Evolutionary conservation across 805 yeast genomes (phyloP).

Genomic region (Wickerhamomyces bovis): DNA sequence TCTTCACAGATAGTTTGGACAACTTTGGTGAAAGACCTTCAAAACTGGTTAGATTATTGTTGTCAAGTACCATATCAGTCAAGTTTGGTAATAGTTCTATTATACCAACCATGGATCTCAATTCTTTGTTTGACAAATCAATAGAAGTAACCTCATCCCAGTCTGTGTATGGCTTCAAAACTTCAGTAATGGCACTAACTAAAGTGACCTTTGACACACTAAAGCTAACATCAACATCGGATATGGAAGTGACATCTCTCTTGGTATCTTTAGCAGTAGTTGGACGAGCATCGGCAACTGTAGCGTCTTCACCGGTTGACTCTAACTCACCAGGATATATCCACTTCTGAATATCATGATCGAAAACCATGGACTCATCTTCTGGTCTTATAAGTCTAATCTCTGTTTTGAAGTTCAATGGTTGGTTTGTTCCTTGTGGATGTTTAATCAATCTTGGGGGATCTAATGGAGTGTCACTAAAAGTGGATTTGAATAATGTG

Average conservation of each 20-base stretch:
- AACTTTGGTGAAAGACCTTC: conserved; percentile 19
- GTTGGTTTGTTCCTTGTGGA: background rate
- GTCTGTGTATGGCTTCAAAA: conserved; percentile 26
- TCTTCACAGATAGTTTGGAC: conserved; percentile 7
- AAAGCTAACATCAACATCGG: conserved; percentile 33
- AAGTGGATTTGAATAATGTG: conserved; percentile 14
- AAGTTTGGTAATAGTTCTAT: conserved; percentile 35
- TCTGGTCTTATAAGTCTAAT: conserved; percentile 19
- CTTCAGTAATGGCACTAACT: conserved; percentile 37
- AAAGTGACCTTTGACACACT: conserved; percentile 36
- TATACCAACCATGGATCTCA: conserved; percentile 36
- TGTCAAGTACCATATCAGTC: conserved; percentile 6
- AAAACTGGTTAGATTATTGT: conserved; percentile 16
- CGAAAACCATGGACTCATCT: conserved; percentile 21
- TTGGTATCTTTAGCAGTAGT: background rate
- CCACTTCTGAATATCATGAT: conserved; percentile 15
- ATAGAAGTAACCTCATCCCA: conserved; percentile 37
- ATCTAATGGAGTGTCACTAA: conserved; percentile 21
- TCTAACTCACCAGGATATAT: conserved; percentile 1
- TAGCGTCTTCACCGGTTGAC: background rate
- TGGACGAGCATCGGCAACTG: background rate
- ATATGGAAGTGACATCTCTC: conserved; percentile 6
- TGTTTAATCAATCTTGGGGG: conserved; percentile 19
- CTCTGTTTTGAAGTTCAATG: conserved; percentile 9
- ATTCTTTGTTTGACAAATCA: conserved; percentile 26